phyloP scores from a whole-genome alignment of 768 basidiomycete species.

The Russula emetica region DNA sequence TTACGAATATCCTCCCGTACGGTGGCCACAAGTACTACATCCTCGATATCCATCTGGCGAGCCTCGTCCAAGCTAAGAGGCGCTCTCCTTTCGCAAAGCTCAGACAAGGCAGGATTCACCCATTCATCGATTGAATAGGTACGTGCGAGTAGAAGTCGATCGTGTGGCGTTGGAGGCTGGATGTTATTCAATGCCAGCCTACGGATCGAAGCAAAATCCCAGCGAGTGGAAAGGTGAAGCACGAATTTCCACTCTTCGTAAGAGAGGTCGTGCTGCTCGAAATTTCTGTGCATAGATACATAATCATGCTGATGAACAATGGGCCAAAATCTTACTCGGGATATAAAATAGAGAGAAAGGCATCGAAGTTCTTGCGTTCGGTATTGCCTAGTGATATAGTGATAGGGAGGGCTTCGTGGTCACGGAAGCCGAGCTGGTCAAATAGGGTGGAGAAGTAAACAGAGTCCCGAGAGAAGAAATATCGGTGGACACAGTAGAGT shows the following conservation, averaged over 20 bases:
- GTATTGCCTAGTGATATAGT: background rate
- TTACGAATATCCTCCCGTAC: conserved; percentile 6
- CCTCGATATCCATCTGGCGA: conserved; percentile 7
- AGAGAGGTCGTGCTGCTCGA: conserved; percentile 7
- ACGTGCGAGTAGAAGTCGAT: conserved; percentile 17
- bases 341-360: conserved; percentile 25
- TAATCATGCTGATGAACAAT: background rate
- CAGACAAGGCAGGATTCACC: conserved; percentile 14
- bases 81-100: conserved; percentile 11
- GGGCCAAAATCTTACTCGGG: conserved; percentile 10
- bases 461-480: conserved; percentile 16
- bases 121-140: conserved; percentile 12
- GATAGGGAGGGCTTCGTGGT: background rate
- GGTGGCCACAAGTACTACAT: conserved; percentile 9
- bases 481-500: conserved; percentile 19
- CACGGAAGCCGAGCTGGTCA: background rate
- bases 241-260: conserved; percentile 32
- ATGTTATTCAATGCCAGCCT: conserved; percentile 1
- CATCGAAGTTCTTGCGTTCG: conserved; percentile 15
- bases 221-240: conserved; percentile 32
- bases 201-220: conserved; percentile 33
- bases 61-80: conserved; percentile 11
- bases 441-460: conserved; percentile 8
- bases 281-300: conserved; percentile 1
- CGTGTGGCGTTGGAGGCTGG: conserved; percentile 5